Conservation (phyloP, 257 asterid genomes). For the Solanum acaule region DNA sequence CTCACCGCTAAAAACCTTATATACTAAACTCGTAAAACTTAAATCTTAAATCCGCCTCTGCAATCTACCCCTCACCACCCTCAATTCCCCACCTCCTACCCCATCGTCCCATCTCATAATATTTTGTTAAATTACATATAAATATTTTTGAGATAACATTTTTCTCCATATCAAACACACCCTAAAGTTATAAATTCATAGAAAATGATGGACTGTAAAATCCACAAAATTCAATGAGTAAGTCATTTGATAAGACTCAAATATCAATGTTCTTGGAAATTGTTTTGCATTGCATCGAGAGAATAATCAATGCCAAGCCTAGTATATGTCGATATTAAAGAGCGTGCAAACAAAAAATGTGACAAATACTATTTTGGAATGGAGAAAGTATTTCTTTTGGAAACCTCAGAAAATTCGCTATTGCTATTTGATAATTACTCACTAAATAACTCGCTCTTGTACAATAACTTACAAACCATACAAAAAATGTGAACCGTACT, state of each 20-base stretch:
- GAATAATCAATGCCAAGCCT: neutral
- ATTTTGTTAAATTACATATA: neutral
- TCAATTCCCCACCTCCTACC: neutral
- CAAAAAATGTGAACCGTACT: too few relatives aligned
- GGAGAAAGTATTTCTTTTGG: too few relatives aligned
- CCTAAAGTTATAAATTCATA: neutral
- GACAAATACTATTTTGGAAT: neutral
- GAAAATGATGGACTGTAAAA: neutral
- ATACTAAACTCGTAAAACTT: too few relatives aligned
- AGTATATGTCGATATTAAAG: neutral
- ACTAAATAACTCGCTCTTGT: too few relatives aligned
- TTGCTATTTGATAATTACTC: too few relatives aligned
- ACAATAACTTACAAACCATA: too few relatives aligned
- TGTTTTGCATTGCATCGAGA: neutral
- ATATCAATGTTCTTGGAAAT: neutral
- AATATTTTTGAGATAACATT: neutral
- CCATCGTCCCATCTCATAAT: accelerated
- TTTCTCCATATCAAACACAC: accelerated
- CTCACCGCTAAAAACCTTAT: accelerated
- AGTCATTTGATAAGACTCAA: neutral
- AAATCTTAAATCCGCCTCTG: too few relatives aligned
- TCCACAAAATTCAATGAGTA: neutral
- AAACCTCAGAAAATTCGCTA: accelerated
- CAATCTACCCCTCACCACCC: neutral
- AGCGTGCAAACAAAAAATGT: too few relatives aligned